A percentile compares a stretch with the other conserved stretches of the same genome.
These are phyloP conservation scores for Boletellus sp. DNA, from an alignment of 1,284 basidiomycete species.

Conservation along the genomic window DNA sequence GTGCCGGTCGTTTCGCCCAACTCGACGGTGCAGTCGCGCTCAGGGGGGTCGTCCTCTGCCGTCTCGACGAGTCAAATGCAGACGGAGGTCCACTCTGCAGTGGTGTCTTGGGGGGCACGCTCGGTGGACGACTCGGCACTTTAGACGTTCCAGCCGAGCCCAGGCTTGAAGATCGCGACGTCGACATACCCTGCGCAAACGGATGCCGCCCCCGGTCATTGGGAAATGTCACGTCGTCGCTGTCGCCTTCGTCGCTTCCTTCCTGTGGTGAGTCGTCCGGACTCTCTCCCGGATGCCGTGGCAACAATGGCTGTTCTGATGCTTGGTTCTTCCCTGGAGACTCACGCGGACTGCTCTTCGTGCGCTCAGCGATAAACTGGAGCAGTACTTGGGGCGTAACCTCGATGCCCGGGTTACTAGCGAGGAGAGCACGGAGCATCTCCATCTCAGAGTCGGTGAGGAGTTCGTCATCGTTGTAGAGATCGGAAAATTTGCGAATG, in stretches of 20 bases:
- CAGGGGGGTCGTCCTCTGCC: constrained; percentile 63
- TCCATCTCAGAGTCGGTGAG: constrained; percentile 56
- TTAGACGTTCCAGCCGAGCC: constrained; percentile 46
- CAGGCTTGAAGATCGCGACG: constrained; percentile 57
- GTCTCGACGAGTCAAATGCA: constrained; percentile 60
- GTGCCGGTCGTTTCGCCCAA: constrained; percentile 64
- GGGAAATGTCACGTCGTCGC: constrained; percentile 30
- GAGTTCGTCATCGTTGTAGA: constrained; percentile 56
- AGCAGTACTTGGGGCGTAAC: constrained; percentile 66
- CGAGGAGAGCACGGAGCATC: constrained; percentile 53
- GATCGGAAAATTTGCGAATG: constrained; percentile 55
- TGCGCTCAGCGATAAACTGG: constrained; percentile 61
- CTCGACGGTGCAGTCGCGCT: constrained; percentile 61
- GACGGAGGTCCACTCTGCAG: constrained; percentile 35
- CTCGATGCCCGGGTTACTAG: constrained; percentile 57
- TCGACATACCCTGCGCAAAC: constrained; percentile 13
- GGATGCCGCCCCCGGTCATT: constrained; percentile 35
- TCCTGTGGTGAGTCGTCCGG: constrained; percentile 34
- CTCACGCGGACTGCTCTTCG: constrained; percentile 44
- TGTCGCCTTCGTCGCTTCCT: constrained; percentile 23
- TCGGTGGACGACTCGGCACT: constrained; percentile 44
- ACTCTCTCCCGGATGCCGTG: constrained; percentile 19
- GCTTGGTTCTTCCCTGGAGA: constrained; percentile 34
- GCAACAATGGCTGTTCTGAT: constrained; percentile 20
- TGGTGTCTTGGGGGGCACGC: constrained; percentile 47